Evolutionary conservation across 148 eudicot genomes (phyloP).

Genomic region (Chenopodium berlandieri): DNA sequence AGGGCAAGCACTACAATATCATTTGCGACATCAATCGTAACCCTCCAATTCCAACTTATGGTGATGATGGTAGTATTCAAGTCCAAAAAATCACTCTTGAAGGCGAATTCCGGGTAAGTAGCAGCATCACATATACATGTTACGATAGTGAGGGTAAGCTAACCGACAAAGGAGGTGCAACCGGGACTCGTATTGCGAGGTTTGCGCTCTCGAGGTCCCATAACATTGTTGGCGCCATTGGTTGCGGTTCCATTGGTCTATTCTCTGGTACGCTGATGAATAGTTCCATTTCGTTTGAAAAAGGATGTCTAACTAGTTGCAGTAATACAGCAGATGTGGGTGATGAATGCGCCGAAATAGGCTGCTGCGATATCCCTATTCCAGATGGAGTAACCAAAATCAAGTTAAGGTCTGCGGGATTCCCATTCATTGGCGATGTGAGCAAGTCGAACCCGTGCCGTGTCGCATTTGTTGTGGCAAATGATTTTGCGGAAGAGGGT

Average conservation of each 20-base stretch:
- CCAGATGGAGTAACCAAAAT: conserved; percentile 12
- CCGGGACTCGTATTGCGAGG: not conserved
- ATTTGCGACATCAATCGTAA: no score
- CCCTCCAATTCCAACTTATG: no score
- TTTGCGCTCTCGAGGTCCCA: not conserved
- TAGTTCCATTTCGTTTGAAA: no score
- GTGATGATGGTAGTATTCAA: no score
- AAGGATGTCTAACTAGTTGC: conserved; percentile 22
- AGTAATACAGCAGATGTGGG: not conserved
- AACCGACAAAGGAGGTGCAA: not conserved
- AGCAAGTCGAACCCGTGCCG: no score
- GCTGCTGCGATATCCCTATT: conserved; percentile 18
- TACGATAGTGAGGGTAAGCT: not conserved
- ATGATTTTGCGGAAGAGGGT: no score
- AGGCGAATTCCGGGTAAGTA: not conserved
- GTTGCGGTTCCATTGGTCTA: conserved; percentile 18
- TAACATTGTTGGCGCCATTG: conserved; percentile 8
- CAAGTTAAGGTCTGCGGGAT: not conserved
- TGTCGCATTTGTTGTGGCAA: no score
- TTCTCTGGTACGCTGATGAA: no score
- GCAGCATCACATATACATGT: not conserved
- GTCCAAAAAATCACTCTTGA: no score
- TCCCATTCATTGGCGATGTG: no score
- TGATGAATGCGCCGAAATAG: conserved; percentile 16
- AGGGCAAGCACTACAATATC: no score